Conservation (phyloP, 225 moss, liverwort and hornwort genomes). For the Polytrichum formosum region DNA sequence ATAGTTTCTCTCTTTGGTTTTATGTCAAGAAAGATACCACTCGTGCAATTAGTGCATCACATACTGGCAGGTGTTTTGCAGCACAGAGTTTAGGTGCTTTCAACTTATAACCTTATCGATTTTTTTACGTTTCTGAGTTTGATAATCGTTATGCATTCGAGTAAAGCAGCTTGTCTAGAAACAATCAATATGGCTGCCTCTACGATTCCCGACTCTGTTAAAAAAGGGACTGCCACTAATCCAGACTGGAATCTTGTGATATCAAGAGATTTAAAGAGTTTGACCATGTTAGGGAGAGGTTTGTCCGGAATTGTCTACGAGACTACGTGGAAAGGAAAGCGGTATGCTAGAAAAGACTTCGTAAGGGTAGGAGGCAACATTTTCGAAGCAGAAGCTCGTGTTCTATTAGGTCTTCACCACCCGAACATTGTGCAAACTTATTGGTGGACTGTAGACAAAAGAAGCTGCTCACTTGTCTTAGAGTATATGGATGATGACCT, state of each 20-base stretch:
- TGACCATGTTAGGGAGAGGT: constrained; percentile 9
- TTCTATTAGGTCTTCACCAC: constrained; percentile 1
- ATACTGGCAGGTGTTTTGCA: too few species aligned
- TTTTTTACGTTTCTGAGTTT: too few species aligned
- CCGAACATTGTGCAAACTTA: neutral
- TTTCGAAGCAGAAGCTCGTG: constrained; percentile 1
- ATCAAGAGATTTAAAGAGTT: constrained; percentile 13
- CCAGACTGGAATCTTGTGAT: neutral
- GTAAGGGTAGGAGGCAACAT: neutral
- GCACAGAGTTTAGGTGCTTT: too few species aligned
- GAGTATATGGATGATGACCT: constrained; percentile 12
- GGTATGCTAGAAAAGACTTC: constrained; percentile 13
- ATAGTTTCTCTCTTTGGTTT: too few species aligned
- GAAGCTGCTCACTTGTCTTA: neutral
- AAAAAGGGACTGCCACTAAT: too few species aligned
- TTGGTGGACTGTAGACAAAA: constrained; percentile 1
- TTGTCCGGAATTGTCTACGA: constrained; percentile 11
- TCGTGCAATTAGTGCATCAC: too few species aligned
- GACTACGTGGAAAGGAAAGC: neutral
- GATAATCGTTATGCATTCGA: too few species aligned
- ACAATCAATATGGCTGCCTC: too few species aligned
- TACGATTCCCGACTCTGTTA: too few species aligned
- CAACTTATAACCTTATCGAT: too few species aligned
- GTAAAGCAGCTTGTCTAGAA: too few species aligned
- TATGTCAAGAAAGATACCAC: too few species aligned